Evolutionary conservation across 2,329 filamentous ascomycete genomes (phyloP), one percentile per base, ranked within the genome.

Genomic region (Ophiognomonia clavigignenti-juglandacearum): DNA sequence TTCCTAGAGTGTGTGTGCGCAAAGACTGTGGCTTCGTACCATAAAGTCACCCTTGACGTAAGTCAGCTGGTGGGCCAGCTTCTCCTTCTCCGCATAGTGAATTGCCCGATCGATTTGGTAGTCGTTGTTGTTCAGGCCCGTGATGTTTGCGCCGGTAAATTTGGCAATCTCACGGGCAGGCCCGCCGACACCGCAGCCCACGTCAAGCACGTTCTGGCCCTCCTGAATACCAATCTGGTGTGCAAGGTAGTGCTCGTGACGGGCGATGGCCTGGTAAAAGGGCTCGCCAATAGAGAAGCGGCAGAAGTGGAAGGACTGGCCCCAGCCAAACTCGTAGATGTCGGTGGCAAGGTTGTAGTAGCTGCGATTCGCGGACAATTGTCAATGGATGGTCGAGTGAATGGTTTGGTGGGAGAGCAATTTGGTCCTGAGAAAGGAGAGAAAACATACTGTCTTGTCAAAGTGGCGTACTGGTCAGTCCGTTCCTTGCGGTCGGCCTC

Each of bases 261-360:
- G 86, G 56, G 91, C 88, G 69, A 97, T 92, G 53, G 91, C 91
- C 70, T 95, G 88, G 68, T 82, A 75, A 74, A 97, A 97, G 43
- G 82, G 74, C 73, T 98, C 93, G 63, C 86, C 86, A 57, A 83
- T 74, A 46, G 88, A 86, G 70, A 92, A 96, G 54, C 92, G 89
- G 73, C 88, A 95, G 78, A 98, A 97, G 72, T 98, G 92, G 79
- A 98, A 98, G 41, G 85, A 92, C 61, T 90, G 84, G 53, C 88
- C 88, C 91, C 93, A 98, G 60, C 91, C 93, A 59, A 96, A 93
- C 74, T 97, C 93, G 75, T 96, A 96, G 42, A 96, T 70, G 63
- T 96, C 91, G 57, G 91, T 96, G n/a, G 88, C 90, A 40, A 96
- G 81, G 71, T 96, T 95, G 75, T 96, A 96, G 78, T 96, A 96